Percentiles rank a stretch among this genome's conserved stretches.
Conservation (phyloP, 768 basidiomycete genomes). For the Daedaleopsis sinensis region DNA sequence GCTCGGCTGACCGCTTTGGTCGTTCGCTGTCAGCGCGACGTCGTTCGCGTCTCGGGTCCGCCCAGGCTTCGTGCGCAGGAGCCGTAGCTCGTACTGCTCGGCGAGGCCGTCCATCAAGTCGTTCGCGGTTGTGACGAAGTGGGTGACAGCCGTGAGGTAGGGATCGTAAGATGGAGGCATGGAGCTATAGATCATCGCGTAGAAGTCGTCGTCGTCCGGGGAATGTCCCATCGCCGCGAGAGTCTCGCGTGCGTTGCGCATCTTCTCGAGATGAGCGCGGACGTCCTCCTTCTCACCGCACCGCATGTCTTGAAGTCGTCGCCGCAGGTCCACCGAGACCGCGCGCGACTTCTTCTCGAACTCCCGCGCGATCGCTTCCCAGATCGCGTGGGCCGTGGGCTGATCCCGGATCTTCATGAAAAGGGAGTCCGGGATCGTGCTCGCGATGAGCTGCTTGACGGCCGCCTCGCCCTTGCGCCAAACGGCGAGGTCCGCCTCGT, state of each 20-base stretch:
- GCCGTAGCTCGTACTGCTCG: slow-evolving; percentile 28
- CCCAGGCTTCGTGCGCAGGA: too few species aligned
- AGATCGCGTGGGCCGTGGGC: slow-evolving; percentile 30
- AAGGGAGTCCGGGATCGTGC: slow-evolving; percentile 37
- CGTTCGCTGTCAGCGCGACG: not conserved
- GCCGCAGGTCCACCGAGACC: slow-evolving; percentile 33
- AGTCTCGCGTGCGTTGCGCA: slow-evolving; percentile 34
- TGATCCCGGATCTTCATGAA: slow-evolving; percentile 34
- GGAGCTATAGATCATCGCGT: slow-evolving; percentile 37
- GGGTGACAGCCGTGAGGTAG: slow-evolving; percentile 33
- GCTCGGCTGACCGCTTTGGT: too few species aligned
- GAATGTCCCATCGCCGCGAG: slow-evolving; percentile 36
- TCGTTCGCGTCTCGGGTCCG: slow-evolving; percentile 3
- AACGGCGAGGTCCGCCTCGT: slow-evolving; percentile 26
- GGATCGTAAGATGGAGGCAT: slow-evolving; percentile 39
- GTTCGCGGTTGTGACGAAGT: too few species aligned
- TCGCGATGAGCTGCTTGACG: slow-evolving; percentile 36
- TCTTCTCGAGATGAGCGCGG: slow-evolving; percentile 33
- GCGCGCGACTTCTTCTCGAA: slow-evolving; percentile 33
- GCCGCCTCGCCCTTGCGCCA: slow-evolving; percentile 34
- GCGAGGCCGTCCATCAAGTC: slow-evolving; percentile 23
- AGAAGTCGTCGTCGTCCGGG: slow-evolving; percentile 35
- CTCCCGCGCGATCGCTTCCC: slow-evolving; percentile 32
- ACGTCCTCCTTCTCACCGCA: slow-evolving; percentile 38
- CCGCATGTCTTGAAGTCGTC: slow-evolving; percentile 28